Percentiles rank a stretch among this genome's conserved stretches.
phyloP scores from a whole-genome alignment of 2,329 filamentous ascomycete genomes.

The Diaporthe citri region DNA sequence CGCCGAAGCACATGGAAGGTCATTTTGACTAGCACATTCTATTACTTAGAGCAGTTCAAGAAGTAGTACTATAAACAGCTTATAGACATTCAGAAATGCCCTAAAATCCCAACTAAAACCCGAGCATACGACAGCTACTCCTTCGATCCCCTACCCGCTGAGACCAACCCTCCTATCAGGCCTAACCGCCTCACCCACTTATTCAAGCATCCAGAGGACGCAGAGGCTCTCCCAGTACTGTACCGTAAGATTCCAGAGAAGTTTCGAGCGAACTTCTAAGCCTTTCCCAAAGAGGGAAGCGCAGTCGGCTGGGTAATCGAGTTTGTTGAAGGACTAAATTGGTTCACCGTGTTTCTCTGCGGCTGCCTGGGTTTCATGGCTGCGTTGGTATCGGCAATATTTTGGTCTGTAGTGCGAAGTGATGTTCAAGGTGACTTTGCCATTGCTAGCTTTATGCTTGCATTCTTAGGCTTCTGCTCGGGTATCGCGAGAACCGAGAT shows the following conservation, averaged over 20 bases:
- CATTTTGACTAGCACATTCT: neutral
- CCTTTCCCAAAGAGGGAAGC: conserved; percentile 43
- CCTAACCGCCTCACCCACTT: conserved; percentile 45
- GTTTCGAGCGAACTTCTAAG: conserved; percentile 43
- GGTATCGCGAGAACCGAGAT: conserved; percentile 36
- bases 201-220: conserved; percentile 45
- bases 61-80: conserved; percentile 25
- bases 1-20: too few species aligned
- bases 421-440: conserved; percentile 48
- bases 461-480: conserved; percentile 44
- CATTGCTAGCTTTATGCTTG: conserved; percentile 46
- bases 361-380: conserved; percentile 42
- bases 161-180: conserved; percentile 46
- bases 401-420: conserved; percentile 42
- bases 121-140: conserved; percentile 40
- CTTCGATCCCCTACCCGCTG: conserved; percentile 46
- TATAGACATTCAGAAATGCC: conserved; percentile 21
- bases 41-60: conserved; percentile 1
- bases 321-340: conserved; percentile 45
- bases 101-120: neutral
- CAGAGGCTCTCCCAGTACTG: conserved; percentile 42
- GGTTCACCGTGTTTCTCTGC: conserved; percentile 42
- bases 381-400: conserved; percentile 42
- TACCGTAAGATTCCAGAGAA: conserved; percentile 47
- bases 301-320: conserved; percentile 47